Evolutionary conservation across 345 rosid species (phyloP), one percentile per base, ranked within the genome.

Genomic region (Cardamine occulta): DNA sequence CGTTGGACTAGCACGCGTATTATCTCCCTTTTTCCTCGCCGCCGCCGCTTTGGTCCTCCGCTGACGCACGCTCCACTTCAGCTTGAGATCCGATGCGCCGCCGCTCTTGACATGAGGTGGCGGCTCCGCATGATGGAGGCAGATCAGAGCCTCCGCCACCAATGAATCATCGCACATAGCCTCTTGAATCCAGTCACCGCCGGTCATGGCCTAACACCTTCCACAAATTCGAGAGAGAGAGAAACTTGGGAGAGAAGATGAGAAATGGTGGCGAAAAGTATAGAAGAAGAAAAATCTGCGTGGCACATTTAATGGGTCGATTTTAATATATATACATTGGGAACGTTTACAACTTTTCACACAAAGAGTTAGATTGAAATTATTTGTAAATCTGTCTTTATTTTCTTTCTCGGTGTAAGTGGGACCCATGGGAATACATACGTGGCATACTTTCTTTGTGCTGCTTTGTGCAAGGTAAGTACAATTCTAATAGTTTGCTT

Each of bases 1-100:
- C 65, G 91, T 84, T 26, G 97, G 98, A 53, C 98, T 93, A 24
- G 82, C 90, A 35, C 93, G 88, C 19, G 84, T 48, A 7, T 64
- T 24, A 7, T 83, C 85, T 10, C 76, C 81, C 48, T 81, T 84
- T 70, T 81, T 88, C 78, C 69, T 73, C 7, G 56, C 15, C 6
- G 40, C 10, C 0, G 68, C 63, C n/a, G 82, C 75, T 63, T 74
- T 88, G 34, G 86, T 84, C 59, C 97, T 87, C 18, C 83, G 87
- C 78, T 87, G 94, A 14, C 96, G 86, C 18, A 86, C 88, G 66
- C 73, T 90, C 96, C 96, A 90, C 56, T 84, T 84, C 39, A 89
- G 82, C 65, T 79, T 74, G 73, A 84, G 73, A 76, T 76, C 76
- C 57, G 67, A 64, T 4, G 21, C 72, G 45, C 47, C 76, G 26